These are phyloP conservation scores for Magnaporthiopsis poae DNA, from an alignment of 2,329 filamentous ascomycete genomes.

Conservation along the genomic window DNA sequence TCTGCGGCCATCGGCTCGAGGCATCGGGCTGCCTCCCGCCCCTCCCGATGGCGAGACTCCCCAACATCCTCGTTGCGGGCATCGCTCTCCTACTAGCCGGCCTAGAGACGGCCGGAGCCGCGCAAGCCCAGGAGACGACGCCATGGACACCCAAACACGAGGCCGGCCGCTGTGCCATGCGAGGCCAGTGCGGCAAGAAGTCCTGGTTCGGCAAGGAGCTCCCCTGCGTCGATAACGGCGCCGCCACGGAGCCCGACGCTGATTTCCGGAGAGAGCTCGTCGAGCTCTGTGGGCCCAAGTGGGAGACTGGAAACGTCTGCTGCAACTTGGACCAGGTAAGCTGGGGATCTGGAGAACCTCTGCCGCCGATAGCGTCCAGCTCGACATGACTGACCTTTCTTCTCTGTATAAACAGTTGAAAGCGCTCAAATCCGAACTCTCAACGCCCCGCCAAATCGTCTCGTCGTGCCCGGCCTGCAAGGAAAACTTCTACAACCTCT, in stretches of 20 bases:
- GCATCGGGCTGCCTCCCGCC: not conserved
- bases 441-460: slow-evolving; percentile 79
- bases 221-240: slow-evolving; percentile 83
- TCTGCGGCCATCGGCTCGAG: not conserved
- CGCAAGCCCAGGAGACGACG: slow-evolving; percentile 15
- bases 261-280: slow-evolving; percentile 69
- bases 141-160: slow-evolving; percentile 60
- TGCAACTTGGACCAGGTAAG: slow-evolving; percentile 69
- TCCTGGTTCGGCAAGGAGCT: slow-evolving; percentile 81
- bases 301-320: slow-evolving; percentile 75
- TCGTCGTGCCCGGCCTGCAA: slow-evolving; percentile 93
- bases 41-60: slow-evolving; percentile 29
- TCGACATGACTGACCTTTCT: not conserved
- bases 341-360: not conserved
- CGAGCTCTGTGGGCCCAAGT: slow-evolving; percentile 76
- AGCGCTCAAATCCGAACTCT: slow-evolving; percentile 71
- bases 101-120: slow-evolving; percentile 14
- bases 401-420: slow-evolving; percentile 47
- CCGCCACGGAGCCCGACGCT: slow-evolving; percentile 63
- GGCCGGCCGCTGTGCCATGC: slow-evolving; percentile 76
- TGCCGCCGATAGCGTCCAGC: not conserved
- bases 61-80: slow-evolving; percentile 22
- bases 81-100: slow-evolving; percentile 25
- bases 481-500: slow-evolving; percentile 95
- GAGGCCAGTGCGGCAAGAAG: slow-evolving; percentile 84